Percentiles rank a stretch among this genome's conserved stretches.
Evolutionary conservation across 352 stramenopile species (phyloP).

Genomic region (Pythium phragmiticola): DNA sequence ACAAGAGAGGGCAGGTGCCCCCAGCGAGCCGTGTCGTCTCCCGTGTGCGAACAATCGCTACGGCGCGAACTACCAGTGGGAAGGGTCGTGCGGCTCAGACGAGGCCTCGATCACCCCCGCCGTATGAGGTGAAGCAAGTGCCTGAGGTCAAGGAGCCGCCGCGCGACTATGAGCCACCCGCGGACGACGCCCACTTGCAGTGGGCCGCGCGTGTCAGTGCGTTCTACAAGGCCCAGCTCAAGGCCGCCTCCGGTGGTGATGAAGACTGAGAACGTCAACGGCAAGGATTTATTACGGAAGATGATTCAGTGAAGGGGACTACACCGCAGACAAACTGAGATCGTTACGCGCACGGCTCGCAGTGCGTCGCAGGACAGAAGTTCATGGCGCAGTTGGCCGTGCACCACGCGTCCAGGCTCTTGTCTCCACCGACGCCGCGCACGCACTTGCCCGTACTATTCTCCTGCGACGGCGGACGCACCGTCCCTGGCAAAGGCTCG

Average conservation of each 20-base stretch:
- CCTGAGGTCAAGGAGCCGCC: slow-evolving; percentile 9
- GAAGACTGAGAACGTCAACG: not conserved
- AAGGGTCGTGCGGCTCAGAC: not conserved
- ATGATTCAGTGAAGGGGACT: too few species aligned
- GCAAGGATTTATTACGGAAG: not conserved
- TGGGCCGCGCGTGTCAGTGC: slow-evolving; percentile 60
- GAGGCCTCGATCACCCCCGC: not conserved
- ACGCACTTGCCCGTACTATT: slow-evolving; percentile 10
- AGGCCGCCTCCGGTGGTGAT: not conserved
- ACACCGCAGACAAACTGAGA: too few species aligned
- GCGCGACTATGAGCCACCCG: slow-evolving; percentile 21
- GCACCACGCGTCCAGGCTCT: slow-evolving; percentile 31
- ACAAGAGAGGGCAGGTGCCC: not conserved
- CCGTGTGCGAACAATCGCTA: slow-evolving; percentile 12
- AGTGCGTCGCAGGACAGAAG: slow-evolving; percentile 31
- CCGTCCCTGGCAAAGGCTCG: not conserved
- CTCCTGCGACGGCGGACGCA: not conserved
- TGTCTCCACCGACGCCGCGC: slow-evolving; percentile 21
- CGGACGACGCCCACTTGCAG: slow-evolving; percentile 41
- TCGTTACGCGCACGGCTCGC: slow-evolving; percentile 18
- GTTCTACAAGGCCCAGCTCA: slow-evolving; percentile 39
- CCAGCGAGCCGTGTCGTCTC: slow-evolving; percentile 11
- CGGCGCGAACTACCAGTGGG: slow-evolving; percentile 1
- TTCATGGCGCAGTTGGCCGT: slow-evolving; percentile 27
- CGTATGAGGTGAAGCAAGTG: not conserved